Base-by-base conservation (phyloP, 306 rosid genomes). In the Quercus engelmannii region DNA sequence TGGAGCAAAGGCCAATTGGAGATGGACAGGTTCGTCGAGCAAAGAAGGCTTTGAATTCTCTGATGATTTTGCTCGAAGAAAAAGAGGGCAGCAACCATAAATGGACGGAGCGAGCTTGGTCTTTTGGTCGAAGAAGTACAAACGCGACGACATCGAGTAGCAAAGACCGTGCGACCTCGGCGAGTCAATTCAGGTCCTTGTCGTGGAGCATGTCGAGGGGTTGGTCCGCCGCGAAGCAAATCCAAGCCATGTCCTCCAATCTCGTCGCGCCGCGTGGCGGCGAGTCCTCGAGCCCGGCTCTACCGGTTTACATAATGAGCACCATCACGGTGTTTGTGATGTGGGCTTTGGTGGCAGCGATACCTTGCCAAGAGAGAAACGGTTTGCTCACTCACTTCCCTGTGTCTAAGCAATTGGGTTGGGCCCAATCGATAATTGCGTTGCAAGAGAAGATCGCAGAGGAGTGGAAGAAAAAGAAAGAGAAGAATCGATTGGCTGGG, bases 381-480 rank as follows among this genome's bases (percentile, higher is more conserved):
- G 99, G 99, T 2, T 38, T 96, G 26, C 78, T 67, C 28, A 84
- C 89, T 1, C 92, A 93, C 43, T 82, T 91, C 25, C 87, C 87
- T 1, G 81, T 88, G 6, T 79, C 88, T 1, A 76, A 89, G 86
- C 92, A 91, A 51, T 8, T 90, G 76, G 59, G 25, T 0, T 96
- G 99, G 99, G 97, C 97, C 0, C 98, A 93, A 52, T 78, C 98
- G 7, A 80, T 96, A 90, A 73, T 86, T 1, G 83, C 83, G 2
- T 56, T 96, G 70, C 99, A 96, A 55, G 99, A 96, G 80, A 96
- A 90, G 86, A 90, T 96, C 11, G 83, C 88, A 0, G 98, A 93
- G 83, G 99, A 93, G 68, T 93, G 99, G 99, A 96, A 90, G 88
- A 92, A 89, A 88, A 96, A 90, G 89, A 96, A 91, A 59, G 99